Conservation (phyloP, 352 stramenopile species). For the Globisporangium parvum region DNA sequence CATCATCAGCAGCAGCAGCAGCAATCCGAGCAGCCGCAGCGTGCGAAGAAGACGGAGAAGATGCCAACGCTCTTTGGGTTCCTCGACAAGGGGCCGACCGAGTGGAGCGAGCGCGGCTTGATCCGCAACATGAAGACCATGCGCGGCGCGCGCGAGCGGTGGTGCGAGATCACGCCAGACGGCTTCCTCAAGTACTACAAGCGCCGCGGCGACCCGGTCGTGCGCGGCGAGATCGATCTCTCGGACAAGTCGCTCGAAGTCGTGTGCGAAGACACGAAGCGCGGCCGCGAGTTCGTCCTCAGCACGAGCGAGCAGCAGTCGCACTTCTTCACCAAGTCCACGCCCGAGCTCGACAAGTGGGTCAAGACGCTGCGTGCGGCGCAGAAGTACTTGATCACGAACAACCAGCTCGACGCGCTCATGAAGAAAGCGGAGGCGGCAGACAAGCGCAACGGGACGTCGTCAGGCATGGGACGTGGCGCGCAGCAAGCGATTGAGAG, state of each 20-base stretch:
- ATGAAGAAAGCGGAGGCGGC: slow-evolving; percentile 23
- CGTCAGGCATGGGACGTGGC: slow-evolving; percentile 7
- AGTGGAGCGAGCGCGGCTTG: slow-evolving; percentile 72
- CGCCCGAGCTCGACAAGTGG: slow-evolving; percentile 69
- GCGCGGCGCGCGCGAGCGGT: slow-evolving; percentile 76
- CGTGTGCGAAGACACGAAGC: slow-evolving; percentile 66
- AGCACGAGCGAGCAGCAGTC: slow-evolving; percentile 81
- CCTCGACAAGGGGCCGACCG: slow-evolving; percentile 82
- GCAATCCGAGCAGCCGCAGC: slow-evolving; percentile 17
- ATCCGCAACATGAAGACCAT: slow-evolving; percentile 85
- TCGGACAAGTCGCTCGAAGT: slow-evolving; percentile 76
- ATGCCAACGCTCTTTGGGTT: slow-evolving; percentile 75
- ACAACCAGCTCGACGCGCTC: slow-evolving; percentile 27
- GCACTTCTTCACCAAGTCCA: slow-evolving; percentile 78
- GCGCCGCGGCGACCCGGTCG: slow-evolving; percentile 72
- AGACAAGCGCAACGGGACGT: slow-evolving; percentile 11
- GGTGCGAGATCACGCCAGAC: slow-evolving; percentile 72
- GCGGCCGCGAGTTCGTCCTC: slow-evolving; percentile 75
- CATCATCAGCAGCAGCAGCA: slow-evolving; percentile 14
- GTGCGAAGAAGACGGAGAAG: slow-evolving; percentile 36
- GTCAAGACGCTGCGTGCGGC: slow-evolving; percentile 71
- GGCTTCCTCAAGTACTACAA: slow-evolving; percentile 86
- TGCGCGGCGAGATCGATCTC: slow-evolving; percentile 78
- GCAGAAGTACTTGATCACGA: slow-evolving; percentile 54
- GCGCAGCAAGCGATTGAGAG: slow-evolving; percentile 21